Conservation (phyloP, 2,329 filamentous ascomycete species). For the Neobulgaria alba region DNA sequence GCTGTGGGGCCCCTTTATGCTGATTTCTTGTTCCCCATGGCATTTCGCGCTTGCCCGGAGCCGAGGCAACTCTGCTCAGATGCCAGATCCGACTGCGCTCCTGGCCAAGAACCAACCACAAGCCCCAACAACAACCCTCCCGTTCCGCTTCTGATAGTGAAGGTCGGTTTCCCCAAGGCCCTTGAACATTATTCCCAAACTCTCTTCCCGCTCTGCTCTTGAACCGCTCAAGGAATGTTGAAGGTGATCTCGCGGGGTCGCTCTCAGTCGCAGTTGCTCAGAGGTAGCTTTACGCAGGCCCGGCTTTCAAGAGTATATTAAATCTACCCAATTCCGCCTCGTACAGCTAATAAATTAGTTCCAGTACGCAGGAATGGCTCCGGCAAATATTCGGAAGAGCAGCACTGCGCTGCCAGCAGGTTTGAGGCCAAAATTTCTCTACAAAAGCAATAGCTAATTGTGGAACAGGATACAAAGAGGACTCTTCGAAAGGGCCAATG, state of each 20-base stretch:
- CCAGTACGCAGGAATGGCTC: slow-evolving; percentile 38
- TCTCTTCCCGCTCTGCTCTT: slow-evolving; percentile 7
- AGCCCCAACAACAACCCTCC: neutral
- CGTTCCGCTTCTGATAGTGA: neutral
- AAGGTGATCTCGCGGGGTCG: slow-evolving; percentile 27
- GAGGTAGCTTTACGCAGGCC: slow-evolving; percentile 22
- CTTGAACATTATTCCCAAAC: slow-evolving; percentile 1
- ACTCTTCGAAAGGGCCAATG: slow-evolving; percentile 71
- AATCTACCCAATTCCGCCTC: neutral
- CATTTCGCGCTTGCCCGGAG: neutral
- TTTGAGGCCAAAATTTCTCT: slow-evolving; percentile 19
- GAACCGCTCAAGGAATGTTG: slow-evolving; percentile 26
- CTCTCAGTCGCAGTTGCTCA: slow-evolving; percentile 26
- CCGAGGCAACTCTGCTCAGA: neutral
- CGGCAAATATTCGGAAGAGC: slow-evolving; percentile 43
- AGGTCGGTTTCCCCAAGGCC: slow-evolving; percentile 6
- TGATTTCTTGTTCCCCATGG: too few species aligned
- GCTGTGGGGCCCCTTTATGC: too few species aligned
- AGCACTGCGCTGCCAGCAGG: slow-evolving; percentile 46
- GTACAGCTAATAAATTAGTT: slow-evolving; percentile 12
- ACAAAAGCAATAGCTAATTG: neutral
- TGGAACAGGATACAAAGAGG: slow-evolving; percentile 60
- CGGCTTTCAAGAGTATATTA: slow-evolving; percentile 21
- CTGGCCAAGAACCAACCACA: neutral
- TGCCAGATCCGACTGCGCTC: neutral